phyloP scores from a whole-genome alignment of 768 basidiomycete genomes.

The Clathrus columnatus region DNA sequence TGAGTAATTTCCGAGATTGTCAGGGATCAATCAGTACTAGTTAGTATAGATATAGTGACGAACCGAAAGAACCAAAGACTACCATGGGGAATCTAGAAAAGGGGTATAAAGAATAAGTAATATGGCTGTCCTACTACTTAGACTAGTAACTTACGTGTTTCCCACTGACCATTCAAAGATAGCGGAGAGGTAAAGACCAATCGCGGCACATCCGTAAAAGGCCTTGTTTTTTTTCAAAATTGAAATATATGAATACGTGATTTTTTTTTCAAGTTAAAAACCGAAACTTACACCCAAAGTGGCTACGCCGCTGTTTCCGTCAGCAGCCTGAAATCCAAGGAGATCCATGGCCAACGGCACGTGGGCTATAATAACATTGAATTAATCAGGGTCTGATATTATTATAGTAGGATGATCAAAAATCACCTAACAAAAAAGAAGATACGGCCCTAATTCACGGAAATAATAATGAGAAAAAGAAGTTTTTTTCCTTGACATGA shows the following conservation, averaged over 20 bases:
- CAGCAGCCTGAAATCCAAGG: constrained; percentile 9
- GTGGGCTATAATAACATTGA: constrained; percentile 1
- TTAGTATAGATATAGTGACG: neutral
- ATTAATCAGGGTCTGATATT: too few species aligned
- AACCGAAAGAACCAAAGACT: constrained; percentile 11
- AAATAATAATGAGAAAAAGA: neutral
- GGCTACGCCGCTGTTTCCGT: constrained; percentile 4
- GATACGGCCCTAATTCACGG: constrained; percentile 4
- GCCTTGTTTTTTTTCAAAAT: neutral
- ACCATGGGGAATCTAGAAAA: constrained; percentile 8
- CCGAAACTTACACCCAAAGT: constrained; percentile 1
- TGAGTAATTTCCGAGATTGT: neutral
- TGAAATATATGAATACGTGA: neutral
- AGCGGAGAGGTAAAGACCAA: constrained; percentile 8
- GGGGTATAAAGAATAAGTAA: neutral
- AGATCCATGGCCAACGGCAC: constrained; percentile 11
- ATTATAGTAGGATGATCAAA: neutral
- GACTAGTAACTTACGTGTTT: constrained; percentile 5
- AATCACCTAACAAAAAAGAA: constrained; percentile 7
- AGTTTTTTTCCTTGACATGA: neutral
- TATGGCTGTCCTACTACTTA: neutral
- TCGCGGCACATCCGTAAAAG: constrained; percentile 7
- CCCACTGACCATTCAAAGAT: constrained; percentile 9
- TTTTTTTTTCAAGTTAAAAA: neutral
- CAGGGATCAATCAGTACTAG: neutral